These are phyloP conservation scores for Dactylorhiza incarnata DNA, from an alignment of 106 monocot species.

Conservation along the genomic window DNA sequence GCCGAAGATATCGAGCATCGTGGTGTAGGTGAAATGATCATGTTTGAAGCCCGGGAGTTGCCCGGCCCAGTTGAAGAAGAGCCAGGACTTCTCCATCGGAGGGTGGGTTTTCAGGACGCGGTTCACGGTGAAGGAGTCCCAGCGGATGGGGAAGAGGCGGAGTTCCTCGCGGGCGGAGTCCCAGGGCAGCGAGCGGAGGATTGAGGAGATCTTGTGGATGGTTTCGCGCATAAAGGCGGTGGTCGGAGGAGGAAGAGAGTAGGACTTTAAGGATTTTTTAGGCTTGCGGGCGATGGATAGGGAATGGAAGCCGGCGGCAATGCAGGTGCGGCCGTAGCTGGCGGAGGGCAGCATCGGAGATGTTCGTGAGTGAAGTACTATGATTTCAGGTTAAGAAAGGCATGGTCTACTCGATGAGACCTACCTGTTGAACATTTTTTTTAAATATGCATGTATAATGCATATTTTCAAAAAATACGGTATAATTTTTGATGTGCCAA, in stretches of 20 bases:
- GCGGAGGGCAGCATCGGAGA: neutral
- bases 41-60: conserved; percentile 48
- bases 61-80: conserved; percentile 79
- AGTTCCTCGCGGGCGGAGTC: conserved; percentile 27
- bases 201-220: conserved; percentile 35
- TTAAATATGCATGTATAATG: too few species aligned
- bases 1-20: conserved; percentile 89
- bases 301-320: neutral
- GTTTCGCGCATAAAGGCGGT: conserved; percentile 38
- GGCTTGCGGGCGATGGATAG: neutral
- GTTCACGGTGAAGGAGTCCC: conserved; percentile 81
- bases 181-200: conserved; percentile 69
- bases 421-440: too few species aligned
- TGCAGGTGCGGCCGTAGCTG: neutral
- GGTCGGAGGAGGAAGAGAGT: neutral
- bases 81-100: conserved; percentile 74
- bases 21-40: conserved; percentile 88
- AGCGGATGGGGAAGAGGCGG: conserved; percentile 22
- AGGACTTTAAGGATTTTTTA: neutral
- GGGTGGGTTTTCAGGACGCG: conserved; percentile 85
- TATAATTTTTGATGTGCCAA: too few species aligned
- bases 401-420: too few species aligned
- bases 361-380: too few species aligned
- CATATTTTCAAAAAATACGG: too few species aligned
- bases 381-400: too few species aligned